Percentiles rank a stretch among this genome's conserved stretches.
phyloP scores from a whole-genome alignment of 768 basidiomycete species.

The Rhizopogon roseolus region DNA sequence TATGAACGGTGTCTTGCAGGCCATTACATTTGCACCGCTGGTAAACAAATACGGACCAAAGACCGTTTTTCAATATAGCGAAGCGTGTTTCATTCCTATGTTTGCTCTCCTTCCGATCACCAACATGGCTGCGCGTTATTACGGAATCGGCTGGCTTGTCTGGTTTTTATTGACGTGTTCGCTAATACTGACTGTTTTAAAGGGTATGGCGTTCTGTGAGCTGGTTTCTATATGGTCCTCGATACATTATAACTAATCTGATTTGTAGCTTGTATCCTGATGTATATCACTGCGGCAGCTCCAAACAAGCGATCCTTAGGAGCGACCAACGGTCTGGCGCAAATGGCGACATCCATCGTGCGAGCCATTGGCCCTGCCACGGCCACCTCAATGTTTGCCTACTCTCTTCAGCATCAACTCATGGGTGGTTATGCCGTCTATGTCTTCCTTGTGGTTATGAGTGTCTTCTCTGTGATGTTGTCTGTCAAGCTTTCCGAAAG shows the following conservation, averaged over 20 bases:
- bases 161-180: slow-evolving; percentile 25
- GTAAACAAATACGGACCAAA: slow-evolving; percentile 25
- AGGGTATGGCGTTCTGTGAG: slow-evolving; percentile 31
- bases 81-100: slow-evolving; percentile 22
- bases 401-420: slow-evolving; percentile 28
- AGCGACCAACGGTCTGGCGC: slow-evolving; percentile 53
- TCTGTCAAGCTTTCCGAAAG: slow-evolving; percentile 15
- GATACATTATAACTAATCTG: background rate
- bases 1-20: slow-evolving; percentile 27
- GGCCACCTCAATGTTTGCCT: slow-evolving; percentile 32
- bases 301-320: slow-evolving; percentile 68
- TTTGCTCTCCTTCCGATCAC: slow-evolving; percentile 28
- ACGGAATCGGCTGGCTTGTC: slow-evolving; percentile 15
- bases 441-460: slow-evolving; percentile 13
- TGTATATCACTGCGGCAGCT: slow-evolving; percentile 61
- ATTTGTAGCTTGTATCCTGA: slow-evolving; percentile 56
- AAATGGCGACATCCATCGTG: slow-evolving; percentile 23
- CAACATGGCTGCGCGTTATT: slow-evolving; percentile 20
- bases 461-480: slow-evolving; percentile 14
- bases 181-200: slow-evolving; percentile 13
- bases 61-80: slow-evolving; percentile 22
- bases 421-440: slow-evolving; percentile 35
- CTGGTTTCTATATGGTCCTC: background rate
- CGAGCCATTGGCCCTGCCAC: slow-evolving; percentile 30
- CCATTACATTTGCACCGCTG: slow-evolving; percentile 27